Base-by-base conservation (phyloP, 768 basidiomycete species). In the Termitomyces heimii region DNA sequence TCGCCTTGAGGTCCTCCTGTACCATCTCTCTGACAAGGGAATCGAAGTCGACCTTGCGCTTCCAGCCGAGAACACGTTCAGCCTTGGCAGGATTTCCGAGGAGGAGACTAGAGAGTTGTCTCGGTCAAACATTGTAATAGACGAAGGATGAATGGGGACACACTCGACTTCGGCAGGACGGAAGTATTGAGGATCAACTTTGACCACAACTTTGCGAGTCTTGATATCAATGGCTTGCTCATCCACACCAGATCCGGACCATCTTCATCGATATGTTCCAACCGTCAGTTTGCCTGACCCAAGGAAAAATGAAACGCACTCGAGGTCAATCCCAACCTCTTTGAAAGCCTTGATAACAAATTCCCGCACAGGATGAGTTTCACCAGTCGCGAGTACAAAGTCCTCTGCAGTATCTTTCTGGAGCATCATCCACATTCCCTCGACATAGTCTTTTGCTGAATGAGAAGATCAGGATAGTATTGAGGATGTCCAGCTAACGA, bases 381-480 rank as follows among this genome's bases (percentile, higher is more conserved):
- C 96, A 29, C 94, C 94, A 1, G 94, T 97, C 0, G 94, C 94
- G 46, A 97, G 89, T 53, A 97, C 94, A 66, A 91, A 98, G 73
- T 98, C 95, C 10, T 94, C 84, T 1, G 95, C 75, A 22, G 65
- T 59, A 7, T 85, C 77, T 71, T 96, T 93, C 71, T 98, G 95
- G 45, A 98, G 84, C 84, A 98, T 94, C 67, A 81, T 80, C 94
- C 94, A 97, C 95, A 97, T 97, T 40, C 95, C 95, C 73, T 98
- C 95, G 10, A 97, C 89, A 69, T 96, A 97, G 70, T 93, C 90
- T 58, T 83, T 84, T 50, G 89, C 89, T 91, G 58, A 46, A 50
- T 45, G 22, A 31, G 39, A 37, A 22, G 35, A 62, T 64, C 47
- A 61, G 53, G 40, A 46, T 42, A 39, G 28, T 44, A n/a, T 5